Evolutionary conservation across 1,284 basidiomycete species (phyloP).

Genomic region (Sanghuangporus baumii): DNA sequence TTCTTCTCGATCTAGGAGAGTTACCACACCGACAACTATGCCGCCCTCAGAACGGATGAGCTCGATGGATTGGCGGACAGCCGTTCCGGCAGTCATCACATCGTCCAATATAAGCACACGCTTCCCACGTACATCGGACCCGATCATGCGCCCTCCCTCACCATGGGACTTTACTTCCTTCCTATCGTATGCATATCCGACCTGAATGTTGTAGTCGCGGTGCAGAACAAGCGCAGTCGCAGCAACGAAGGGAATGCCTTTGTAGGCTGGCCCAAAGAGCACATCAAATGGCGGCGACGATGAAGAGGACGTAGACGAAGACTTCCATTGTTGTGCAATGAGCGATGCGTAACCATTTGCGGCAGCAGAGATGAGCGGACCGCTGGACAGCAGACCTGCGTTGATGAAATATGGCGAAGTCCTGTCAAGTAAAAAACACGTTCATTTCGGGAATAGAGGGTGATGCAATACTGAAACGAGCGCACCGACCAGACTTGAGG

Average conservation of each 20-base stretch:
- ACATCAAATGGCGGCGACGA: conserved; percentile 68
- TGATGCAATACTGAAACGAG: conserved; percentile 17
- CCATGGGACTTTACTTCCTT: conserved; percentile 97
- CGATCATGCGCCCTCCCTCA: conserved; percentile 93
- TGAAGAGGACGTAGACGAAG: too few relatives aligned
- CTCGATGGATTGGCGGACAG: conserved; percentile 77
- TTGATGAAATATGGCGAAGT: conserved; percentile 97
- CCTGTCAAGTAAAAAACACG: conserved; percentile 34
- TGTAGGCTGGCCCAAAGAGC: conserved; percentile 97
- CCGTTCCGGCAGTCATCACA: conserved; percentile 96
- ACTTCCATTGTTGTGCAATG: conserved; percentile 48
- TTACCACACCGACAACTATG: conserved; percentile 85
- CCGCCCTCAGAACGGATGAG: conserved; percentile 66
- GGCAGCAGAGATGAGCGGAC: conserved; percentile 74
- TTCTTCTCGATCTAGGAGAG: conserved; percentile 90
- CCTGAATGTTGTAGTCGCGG: conserved; percentile 56
- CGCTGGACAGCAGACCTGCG: conserved; percentile 83
- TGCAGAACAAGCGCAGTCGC: conserved; percentile 79
- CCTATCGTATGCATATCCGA: conserved; percentile 88
- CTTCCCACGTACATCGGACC: conserved; percentile 74
- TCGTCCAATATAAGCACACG: conserved; percentile 90
- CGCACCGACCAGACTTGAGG: conserved; percentile 90
- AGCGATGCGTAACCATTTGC: conserved; percentile 87
- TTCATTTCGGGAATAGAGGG: neutral
- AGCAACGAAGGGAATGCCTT: conserved; percentile 93